These are phyloP conservation scores for Ananas comosus DNA, from an alignment of 176 grass and related monocot genomes.

Conservation along the genomic window DNA sequence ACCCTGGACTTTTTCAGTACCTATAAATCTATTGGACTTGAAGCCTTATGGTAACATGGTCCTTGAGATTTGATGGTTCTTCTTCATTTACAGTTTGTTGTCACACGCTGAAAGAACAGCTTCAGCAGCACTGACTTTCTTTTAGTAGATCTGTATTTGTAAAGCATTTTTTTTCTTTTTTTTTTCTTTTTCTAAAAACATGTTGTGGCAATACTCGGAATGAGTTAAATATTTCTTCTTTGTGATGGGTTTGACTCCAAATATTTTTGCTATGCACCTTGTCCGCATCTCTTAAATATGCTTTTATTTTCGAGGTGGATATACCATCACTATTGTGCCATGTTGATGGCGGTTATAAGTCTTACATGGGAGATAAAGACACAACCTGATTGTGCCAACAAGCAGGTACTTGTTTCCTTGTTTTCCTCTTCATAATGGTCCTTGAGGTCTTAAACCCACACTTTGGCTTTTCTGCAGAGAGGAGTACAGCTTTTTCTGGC, in stretches of 20 bases:
- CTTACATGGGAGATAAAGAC: constrained; percentile 97
- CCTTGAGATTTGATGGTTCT: too few species aligned
- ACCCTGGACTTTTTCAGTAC: too few species aligned
- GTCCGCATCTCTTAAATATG: background rate
- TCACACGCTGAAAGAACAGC: too few species aligned
- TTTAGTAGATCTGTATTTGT: too few species aligned
- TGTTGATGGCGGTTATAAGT: constrained; percentile 93
- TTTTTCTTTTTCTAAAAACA: background rate
- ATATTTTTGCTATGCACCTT: constrained; percentile 3
- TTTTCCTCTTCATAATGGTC: constrained; percentile 7
- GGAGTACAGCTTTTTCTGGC: constrained; percentile 89
- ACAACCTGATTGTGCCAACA: constrained; percentile 79
- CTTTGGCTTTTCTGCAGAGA: constrained; percentile 31
- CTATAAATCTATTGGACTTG: too few species aligned
- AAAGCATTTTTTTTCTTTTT: too few species aligned
- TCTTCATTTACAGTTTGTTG: too few species aligned
- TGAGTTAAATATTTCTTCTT: background rate
- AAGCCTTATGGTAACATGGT: too few species aligned
- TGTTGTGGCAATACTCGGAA: background rate
- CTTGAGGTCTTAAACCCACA: constrained; percentile 4
- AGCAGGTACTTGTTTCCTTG: constrained; percentile 52
- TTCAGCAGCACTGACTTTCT: too few species aligned
- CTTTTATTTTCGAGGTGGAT: constrained; percentile 79
- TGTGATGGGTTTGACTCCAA: background rate
- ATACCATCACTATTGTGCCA: constrained; percentile 96